A percentile compares a stretch with the other conserved stretches of the same genome.
These are phyloP conservation scores for Fusarium heterosporum DNA, from an alignment of 2,329 filamentous ascomycete genomes.

Conservation along the genomic window DNA sequence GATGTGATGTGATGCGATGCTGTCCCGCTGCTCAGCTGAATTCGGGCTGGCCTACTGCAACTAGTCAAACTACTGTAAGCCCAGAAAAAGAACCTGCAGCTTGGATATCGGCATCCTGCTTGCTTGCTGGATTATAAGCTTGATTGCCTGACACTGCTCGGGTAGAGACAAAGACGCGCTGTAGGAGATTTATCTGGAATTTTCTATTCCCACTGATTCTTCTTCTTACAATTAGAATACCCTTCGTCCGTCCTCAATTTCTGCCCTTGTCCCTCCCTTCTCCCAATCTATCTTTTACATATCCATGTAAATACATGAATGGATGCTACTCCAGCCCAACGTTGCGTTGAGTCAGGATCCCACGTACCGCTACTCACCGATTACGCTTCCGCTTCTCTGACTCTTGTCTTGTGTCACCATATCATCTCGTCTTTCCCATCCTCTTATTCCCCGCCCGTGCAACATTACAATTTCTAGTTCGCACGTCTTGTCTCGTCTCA, in stretches of 20 bases:
- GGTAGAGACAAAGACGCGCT: conserved; percentile 15
- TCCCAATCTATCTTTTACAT: conserved; percentile 30
- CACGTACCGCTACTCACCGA: conserved; percentile 12
- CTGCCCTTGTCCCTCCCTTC: conserved; percentile 10
- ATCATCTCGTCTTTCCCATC: conserved; percentile 1
- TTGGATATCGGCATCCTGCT: conserved; percentile 31
- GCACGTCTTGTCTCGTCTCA: conserved; percentile 6
- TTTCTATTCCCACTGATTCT: conserved; percentile 35
- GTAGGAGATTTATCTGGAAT: conserved; percentile 30
- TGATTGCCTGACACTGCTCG: conserved; percentile 34
- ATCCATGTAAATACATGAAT: conserved; percentile 17
- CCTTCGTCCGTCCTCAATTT: conserved; percentile 19
- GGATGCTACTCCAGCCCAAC: conserved; percentile 29
- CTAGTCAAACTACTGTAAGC: conserved; percentile 23
- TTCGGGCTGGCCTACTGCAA: conserved; percentile 24
- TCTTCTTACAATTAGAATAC: conserved; percentile 11
- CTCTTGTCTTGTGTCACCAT: conserved; percentile 17
- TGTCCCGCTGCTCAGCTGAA: conserved; percentile 37
- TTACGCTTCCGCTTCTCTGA: conserved; percentile 20
- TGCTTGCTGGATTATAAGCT: conserved; percentile 13
- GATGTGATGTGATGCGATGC: not conserved
- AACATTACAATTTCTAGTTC: conserved; percentile 7
- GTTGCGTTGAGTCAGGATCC: conserved; percentile 22
- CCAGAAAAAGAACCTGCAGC: conserved; percentile 19
- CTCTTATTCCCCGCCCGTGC: conserved; percentile 2